Evolutionary conservation across 768 basidiomycete species (phyloP).

Genomic region (Boletus patriciae): DNA sequence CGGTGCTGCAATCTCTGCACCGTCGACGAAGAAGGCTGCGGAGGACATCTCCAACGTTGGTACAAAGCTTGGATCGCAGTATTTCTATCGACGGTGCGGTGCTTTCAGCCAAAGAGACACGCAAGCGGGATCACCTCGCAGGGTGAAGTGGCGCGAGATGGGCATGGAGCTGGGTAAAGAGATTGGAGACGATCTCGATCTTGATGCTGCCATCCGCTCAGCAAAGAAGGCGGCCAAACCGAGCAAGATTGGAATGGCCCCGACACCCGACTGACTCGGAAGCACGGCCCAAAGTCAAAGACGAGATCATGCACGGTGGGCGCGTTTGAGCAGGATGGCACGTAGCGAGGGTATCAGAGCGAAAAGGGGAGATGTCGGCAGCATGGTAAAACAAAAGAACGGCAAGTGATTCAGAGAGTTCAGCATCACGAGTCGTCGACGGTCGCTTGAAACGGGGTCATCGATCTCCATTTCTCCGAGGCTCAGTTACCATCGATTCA

Average conservation of each 20-base stretch:
- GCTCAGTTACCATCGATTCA: not conserved
- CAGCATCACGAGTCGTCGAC: too few species aligned
- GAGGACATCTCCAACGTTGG: conserved; percentile 51
- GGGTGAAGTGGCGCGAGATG: too few species aligned
- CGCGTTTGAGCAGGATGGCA: conserved; percentile 57
- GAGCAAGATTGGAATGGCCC: too few species aligned
- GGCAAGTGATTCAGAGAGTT: conserved; percentile 29
- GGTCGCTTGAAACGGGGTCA: not conserved
- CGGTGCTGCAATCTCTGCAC: conserved; percentile 41
- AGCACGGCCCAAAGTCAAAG: conserved; percentile 34
- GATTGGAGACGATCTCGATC: conserved; percentile 50
- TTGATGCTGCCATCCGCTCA: conserved; percentile 79
- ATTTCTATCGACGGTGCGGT: not conserved
- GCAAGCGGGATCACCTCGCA: too few species aligned
- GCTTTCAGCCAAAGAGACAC: too few species aligned
- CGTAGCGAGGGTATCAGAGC: conserved; percentile 61
- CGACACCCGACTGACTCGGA: too few species aligned
- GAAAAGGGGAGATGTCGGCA: conserved; percentile 64
- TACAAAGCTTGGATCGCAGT: not conserved
- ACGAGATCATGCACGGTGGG: conserved; percentile 33
- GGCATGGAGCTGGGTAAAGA: too few species aligned
- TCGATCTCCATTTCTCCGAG: too few species aligned
- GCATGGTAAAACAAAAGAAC: too few species aligned
- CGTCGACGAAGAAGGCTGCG: too few species aligned
- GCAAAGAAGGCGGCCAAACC: conserved; percentile 86